Evolutionary conservation across 208 protist genomes (phyloP).

Genomic region (Crithidia acanthocephali): DNA sequence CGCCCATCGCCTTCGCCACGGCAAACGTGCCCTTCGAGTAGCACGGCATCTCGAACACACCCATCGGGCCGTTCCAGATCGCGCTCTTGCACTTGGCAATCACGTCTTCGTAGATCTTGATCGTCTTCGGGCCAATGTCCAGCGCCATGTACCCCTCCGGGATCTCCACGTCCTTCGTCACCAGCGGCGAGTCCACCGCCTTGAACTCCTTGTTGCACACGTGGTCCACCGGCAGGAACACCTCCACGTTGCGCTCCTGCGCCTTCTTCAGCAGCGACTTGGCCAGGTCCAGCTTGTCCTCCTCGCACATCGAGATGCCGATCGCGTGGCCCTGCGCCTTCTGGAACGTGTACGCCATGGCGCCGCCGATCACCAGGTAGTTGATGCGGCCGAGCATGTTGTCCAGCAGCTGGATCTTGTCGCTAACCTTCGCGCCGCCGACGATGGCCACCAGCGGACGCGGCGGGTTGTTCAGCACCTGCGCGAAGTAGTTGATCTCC

Average conservation of each 20-base stretch:
- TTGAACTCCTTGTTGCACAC: slow-evolving; percentile 95
- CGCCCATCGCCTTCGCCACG: slow-evolving; percentile 83
- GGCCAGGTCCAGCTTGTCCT: slow-evolving; percentile 80
- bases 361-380: slow-evolving; percentile 98
- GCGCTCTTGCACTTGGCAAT: slow-evolving; percentile 91
- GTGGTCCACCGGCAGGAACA: slow-evolving; percentile 98
- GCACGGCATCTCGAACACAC: slow-evolving; percentile 98
- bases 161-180: slow-evolving; percentile 76
- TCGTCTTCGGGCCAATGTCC: slow-evolving; percentile 96
- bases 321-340: slow-evolving; percentile 91
- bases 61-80: slow-evolving; percentile 98
- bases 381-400: slow-evolving; percentile 99
- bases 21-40: slow-evolving; percentile 95
- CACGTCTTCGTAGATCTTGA: slow-evolving; percentile 76
- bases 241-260: slow-evolving; percentile 94
- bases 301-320: slow-evolving; percentile 97
- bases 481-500: slow-evolving; percentile 98
- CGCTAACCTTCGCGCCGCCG: slow-evolving; percentile 97
- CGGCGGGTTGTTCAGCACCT: slow-evolving; percentile 86
- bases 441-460: slow-evolving; percentile 97
- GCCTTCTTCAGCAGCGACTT: slow-evolving; percentile 95
- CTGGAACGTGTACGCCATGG: slow-evolving; percentile 99
- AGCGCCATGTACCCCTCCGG: slow-evolving; percentile 94
- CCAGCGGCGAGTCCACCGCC: slow-evolving; percentile 62
- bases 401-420: slow-evolving; percentile 99